Evolutionary conservation across 2,329 filamentous ascomycete genomes (phyloP), one percentile per base, ranked within the genome.

Genomic region (Sporothrix luriei): DNA sequence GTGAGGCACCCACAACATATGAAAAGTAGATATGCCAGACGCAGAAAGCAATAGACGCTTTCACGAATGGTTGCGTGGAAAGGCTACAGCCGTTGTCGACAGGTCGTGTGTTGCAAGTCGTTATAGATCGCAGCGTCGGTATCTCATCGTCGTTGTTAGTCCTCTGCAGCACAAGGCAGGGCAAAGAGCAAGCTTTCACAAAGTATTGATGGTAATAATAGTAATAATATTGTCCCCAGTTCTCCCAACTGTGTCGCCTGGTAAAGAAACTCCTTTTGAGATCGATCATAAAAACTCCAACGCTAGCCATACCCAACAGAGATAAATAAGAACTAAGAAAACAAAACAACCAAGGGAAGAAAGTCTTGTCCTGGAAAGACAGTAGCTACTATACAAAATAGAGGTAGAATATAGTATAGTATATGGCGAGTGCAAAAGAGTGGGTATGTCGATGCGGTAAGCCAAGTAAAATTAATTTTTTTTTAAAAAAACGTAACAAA

Each of bases 281-380:
- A 59, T 52, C 40, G 33, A 26, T 57, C 33, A 33, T 33, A 33
- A 38, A 74, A 73, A 65, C 71, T 79, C 73, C 74, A 69, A 72
- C 74, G 74, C 73, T 75, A 69, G 69, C 72, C 66, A 49, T n/a
- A 67, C 49, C 54, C 14, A 55, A 43, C 33, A 59, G 16, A 19
- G 48, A 51, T 19, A 69, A 13, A 16, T 10, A 62, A 69, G 55
- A 19, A 26, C 55, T 46, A 69, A 61, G 19, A 48, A 19, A 26
- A 21, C 33, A 55, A 46, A 16, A 52, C 57, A 43, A 49, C 38
- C 9, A 59, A 29, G 40, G 24, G 38, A 62, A 52, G 51, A 29
- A 6, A 65, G 40, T 26, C 46, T 38, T 43, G 61, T 46, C 33
- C 43, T 13, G 19, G 13, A 29, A 38, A 54, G 13, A 55, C 49